phyloP scores from a whole-genome alignment of 2,329 filamentous ascomycete species.

The Pyrenochaeta sp. region DNA sequence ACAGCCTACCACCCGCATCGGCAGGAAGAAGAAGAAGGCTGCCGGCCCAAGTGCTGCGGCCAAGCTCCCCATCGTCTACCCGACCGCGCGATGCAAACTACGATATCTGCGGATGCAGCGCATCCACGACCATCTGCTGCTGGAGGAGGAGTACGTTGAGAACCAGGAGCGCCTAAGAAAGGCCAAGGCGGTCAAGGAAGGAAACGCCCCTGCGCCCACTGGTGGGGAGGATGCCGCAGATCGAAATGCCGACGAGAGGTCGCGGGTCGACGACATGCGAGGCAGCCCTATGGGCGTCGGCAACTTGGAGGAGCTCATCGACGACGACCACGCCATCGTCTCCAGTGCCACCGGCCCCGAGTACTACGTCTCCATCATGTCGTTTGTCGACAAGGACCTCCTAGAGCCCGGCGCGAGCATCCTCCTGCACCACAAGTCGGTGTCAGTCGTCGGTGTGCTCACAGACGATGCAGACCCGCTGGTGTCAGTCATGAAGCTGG shows the following conservation, averaged over 20 bases:
- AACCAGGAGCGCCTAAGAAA: slow-evolving; percentile 97
- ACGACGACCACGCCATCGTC: slow-evolving; percentile 98
- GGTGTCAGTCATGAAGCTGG: slow-evolving; percentile 98
- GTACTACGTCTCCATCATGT: slow-evolving; percentile 99
- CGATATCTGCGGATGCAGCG: slow-evolving; percentile 97
- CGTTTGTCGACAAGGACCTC: slow-evolving; percentile 98
- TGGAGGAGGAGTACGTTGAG: slow-evolving; percentile 98
- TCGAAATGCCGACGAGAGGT: slow-evolving; percentile 91
- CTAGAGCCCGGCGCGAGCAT: slow-evolving; percentile 96
- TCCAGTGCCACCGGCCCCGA: slow-evolving; percentile 97
- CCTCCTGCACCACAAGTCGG: slow-evolving; percentile 94
- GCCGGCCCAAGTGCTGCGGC: slow-evolving; percentile 92
- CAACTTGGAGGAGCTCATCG: slow-evolving; percentile 97
- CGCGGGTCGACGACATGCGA: slow-evolving; percentile 96
- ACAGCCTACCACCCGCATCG: slow-evolving; percentile 94
- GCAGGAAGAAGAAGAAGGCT: slow-evolving; percentile 97
- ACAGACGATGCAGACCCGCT: slow-evolving; percentile 95
- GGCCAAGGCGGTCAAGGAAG: slow-evolving; percentile 72
- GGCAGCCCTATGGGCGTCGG: slow-evolving; percentile 98
- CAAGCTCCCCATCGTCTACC: slow-evolving; percentile 93
- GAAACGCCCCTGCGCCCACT: slow-evolving; percentile 64
- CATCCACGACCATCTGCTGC: slow-evolving; percentile 94
- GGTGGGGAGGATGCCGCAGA: slow-evolving; percentile 81
- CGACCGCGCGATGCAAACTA: slow-evolving; percentile 96
- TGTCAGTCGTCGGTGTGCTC: slow-evolving; percentile 95